phyloP scores from a whole-genome alignment of 768 basidiomycete species.

The Kwoniella sp. region DNA sequence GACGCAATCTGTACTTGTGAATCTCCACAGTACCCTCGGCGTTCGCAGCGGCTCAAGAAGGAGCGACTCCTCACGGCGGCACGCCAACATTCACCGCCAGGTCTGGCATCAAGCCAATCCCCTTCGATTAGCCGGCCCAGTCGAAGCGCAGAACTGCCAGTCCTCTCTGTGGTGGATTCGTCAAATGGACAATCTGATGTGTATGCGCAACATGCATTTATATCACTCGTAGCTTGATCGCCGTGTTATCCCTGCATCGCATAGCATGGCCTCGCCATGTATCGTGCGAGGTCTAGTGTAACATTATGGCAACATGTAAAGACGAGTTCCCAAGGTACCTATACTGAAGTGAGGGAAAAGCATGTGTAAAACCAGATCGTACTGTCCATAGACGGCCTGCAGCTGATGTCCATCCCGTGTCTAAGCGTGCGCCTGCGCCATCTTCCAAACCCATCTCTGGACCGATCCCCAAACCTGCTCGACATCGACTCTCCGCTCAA shows the following conservation, averaged over 20 bases:
- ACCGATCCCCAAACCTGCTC: conserved; percentile 42
- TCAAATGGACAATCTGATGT: background rate
- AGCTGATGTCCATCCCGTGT: background rate
- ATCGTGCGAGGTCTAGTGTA: background rate
- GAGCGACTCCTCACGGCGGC: conserved; percentile 18
- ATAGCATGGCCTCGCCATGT: background rate
- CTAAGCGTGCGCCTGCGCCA: conserved; percentile 1
- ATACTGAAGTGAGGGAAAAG: too few relatives aligned
- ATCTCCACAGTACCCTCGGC: conserved; percentile 51
- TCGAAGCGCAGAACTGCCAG: too few relatives aligned
- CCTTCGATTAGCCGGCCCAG: conserved; percentile 52
- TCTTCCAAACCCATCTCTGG: conserved; percentile 20
- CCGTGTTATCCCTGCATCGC: background rate
- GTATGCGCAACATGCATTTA: background rate
- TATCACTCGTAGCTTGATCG: background rate
- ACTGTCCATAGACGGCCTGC: too few relatives aligned
- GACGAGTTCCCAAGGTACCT: background rate
- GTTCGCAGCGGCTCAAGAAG: conserved; percentile 45
- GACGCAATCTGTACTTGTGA: background rate
- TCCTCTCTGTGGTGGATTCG: too few relatives aligned
- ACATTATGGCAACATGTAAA: conserved; percentile 3
- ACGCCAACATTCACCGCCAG: conserved; percentile 31
- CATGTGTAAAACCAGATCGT: too few relatives aligned
- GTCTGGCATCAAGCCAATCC: conserved; percentile 52
- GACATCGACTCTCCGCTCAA: conserved; percentile 37